Evolutionary conservation across 345 rosid genomes (phyloP).

Genomic region (Euclidium syriacum): DNA sequence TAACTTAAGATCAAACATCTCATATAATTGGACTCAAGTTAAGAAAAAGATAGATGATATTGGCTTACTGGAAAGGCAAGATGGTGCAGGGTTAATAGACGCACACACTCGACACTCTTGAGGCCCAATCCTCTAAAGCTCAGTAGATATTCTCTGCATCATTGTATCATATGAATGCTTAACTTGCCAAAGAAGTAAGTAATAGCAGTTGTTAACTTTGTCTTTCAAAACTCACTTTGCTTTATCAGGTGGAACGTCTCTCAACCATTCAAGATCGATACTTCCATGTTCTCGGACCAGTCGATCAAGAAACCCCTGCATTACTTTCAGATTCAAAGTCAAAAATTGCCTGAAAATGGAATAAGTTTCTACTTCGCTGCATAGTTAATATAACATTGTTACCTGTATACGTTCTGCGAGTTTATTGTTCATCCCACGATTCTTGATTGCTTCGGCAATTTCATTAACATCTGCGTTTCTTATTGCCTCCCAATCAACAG

Average conservation of each 20-base stretch:
- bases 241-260: conserved; percentile 86
- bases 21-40: neutral
- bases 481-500: conserved; percentile 88
- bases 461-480: conserved; percentile 53
- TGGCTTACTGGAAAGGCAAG: conserved; percentile 94
- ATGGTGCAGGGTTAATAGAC: conserved; percentile 93
- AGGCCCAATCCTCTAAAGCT: conserved; percentile 83
- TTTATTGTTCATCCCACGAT: conserved; percentile 85
- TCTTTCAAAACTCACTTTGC: conserved; percentile 68
- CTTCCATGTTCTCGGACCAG: conserved; percentile 67
- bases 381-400: neutral
- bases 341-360: neutral
- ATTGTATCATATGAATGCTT: neutral
- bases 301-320: conserved; percentile 84
- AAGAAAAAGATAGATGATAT: neutral
- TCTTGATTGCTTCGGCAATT: conserved; percentile 72
- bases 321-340: conserved; percentile 18
- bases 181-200: conserved; percentile 2
- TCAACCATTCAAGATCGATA: conserved; percentile 90
- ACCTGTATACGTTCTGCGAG: conserved; percentile 94
- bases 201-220: no score
- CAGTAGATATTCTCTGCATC: conserved; percentile 74
- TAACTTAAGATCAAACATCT: conserved; percentile 1
- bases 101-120: conserved; percentile 97
- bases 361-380: neutral